Percentiles rank a stretch among this genome's conserved stretches.
Evolutionary conservation across 2,329 filamentous ascomycete genomes (phyloP).

Genomic region (Cytospora piceae): DNA sequence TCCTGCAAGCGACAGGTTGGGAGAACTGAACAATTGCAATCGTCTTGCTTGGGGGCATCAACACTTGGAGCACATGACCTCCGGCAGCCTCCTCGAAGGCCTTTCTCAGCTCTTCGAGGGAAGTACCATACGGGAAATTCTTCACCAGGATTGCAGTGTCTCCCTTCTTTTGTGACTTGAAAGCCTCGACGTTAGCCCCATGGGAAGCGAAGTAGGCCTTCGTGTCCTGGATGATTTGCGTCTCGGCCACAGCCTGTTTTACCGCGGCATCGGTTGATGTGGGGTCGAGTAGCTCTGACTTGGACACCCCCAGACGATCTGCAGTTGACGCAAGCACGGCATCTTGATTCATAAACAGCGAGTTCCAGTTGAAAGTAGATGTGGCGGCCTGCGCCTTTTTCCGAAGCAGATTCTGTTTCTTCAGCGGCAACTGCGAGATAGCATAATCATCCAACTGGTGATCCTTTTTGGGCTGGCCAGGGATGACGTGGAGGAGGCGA

Average conservation of each 20-base stretch:
- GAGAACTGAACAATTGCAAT: slow-evolving; percentile 92
- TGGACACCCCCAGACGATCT: slow-evolving; percentile 82
- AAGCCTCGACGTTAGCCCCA: slow-evolving; percentile 89
- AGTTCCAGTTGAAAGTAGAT: slow-evolving; percentile 93
- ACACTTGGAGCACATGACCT: slow-evolving; percentile 76
- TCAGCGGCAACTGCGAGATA: slow-evolving; percentile 87
- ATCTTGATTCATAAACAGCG: slow-evolving; percentile 98
- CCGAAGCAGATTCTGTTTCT: slow-evolving; percentile 90
- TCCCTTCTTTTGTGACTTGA: slow-evolving; percentile 82
- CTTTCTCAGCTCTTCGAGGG: slow-evolving; percentile 74
- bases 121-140: slow-evolving; percentile 88
- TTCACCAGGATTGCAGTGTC: slow-evolving; percentile 90
- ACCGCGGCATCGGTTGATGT: slow-evolving; percentile 92
- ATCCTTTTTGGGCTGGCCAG: slow-evolving; percentile 80
- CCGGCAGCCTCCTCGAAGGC: slow-evolving; percentile 75
- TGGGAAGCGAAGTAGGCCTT: slow-evolving; percentile 88
- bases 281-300: slow-evolving; percentile 91
- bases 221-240: slow-evolving; percentile 92
- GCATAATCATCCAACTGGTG: slow-evolving; percentile 84
- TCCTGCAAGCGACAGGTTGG: slow-evolving; percentile 76
- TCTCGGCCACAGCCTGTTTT: slow-evolving; percentile 96
- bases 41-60: slow-evolving; percentile 91
- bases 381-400: slow-evolving; percentile 80
- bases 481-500: slow-evolving; percentile 86
- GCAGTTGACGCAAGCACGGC: slow-evolving; percentile 91